phyloP scores from a whole-genome alignment of 331 rosid genomes.

The Quercus tomentella region DNA sequence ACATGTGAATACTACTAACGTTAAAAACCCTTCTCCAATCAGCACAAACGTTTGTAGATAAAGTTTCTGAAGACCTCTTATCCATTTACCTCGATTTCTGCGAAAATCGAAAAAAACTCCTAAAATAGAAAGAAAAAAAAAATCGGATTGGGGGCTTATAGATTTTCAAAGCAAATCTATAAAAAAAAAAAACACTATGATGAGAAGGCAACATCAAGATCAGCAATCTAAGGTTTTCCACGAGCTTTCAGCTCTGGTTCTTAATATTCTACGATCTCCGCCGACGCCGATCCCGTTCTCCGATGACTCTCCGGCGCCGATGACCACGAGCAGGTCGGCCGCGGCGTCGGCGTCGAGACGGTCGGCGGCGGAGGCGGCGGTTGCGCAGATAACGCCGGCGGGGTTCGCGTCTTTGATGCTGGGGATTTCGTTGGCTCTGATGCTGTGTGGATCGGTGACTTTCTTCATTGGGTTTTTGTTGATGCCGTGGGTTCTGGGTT shows the following conservation, averaged over 20 bases:
- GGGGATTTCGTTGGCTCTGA: slow-evolving; percentile 74
- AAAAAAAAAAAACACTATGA: slow-evolving; percentile 3
- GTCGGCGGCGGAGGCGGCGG: background rate
- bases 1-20: background rate
- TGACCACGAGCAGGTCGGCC: background rate
- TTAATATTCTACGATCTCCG: slow-evolving; percentile 67
- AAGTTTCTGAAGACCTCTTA: slow-evolving; percentile 16
- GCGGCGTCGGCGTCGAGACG: slow-evolving; percentile 18
- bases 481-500: slow-evolving; percentile 92
- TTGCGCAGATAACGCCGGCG: slow-evolving; percentile 55
- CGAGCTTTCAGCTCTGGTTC: slow-evolving; percentile 69
- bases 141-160: background rate
- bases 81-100: slow-evolving; percentile 45
- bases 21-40: slow-evolving; percentile 12
- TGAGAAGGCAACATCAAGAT: slow-evolving; percentile 39
- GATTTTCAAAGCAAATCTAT: background rate
- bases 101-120: background rate
- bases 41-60: slow-evolving; percentile 16
- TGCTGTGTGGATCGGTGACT: slow-evolving; percentile 93
- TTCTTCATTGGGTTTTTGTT: slow-evolving; percentile 85
- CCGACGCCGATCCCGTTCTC: slow-evolving; percentile 50
- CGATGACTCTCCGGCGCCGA: slow-evolving; percentile 24
- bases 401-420: slow-evolving; percentile 75
- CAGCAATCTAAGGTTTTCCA: slow-evolving; percentile 51
- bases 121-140: background rate